Conservation (phyloP, 75 land plant species). For the Pinus albicaulis region DNA sequence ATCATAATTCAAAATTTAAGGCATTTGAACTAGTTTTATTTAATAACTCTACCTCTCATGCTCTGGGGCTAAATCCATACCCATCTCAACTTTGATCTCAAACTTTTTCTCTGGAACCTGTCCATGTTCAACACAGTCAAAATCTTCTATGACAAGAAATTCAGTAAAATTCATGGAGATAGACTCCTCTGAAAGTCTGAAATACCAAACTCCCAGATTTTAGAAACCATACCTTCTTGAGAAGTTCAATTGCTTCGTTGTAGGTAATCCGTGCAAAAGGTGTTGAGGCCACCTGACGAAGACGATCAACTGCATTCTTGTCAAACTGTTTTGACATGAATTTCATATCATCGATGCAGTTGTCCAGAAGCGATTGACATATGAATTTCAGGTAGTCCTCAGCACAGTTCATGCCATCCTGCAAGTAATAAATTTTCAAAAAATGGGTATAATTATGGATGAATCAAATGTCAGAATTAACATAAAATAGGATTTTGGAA, state of each 20-base stretch:
- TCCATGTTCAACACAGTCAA: background rate
- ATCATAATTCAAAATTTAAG: no score
- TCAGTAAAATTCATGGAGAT: no score
- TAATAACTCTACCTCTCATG: constrained; percentile 46
- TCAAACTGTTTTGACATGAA: constrained; percentile 54
- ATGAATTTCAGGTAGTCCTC: constrained; percentile 73
- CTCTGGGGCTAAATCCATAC: constrained; percentile 40
- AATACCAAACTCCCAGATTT: no score
- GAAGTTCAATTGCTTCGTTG: constrained; percentile 46
- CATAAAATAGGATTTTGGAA: no score
- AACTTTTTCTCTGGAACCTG: constrained; percentile 49
- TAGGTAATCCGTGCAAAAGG: constrained; percentile 48
- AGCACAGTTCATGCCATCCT: constrained; percentile 90
- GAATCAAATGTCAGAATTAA: no score
- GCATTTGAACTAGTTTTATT: no score
- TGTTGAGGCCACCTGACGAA: constrained; percentile 36
- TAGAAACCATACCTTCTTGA: constrained; percentile 32
- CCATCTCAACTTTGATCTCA: constrained; percentile 44
- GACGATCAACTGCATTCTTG: constrained; percentile 40
- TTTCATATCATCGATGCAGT: constrained; percentile 65
- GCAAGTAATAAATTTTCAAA: constrained; percentile 4
- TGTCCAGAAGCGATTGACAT: constrained; percentile 61
- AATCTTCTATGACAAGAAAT: background rate
- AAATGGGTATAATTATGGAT: background rate
- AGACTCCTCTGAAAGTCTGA: no score